Percentiles rank a stretch among this genome's conserved stretches.
Evolutionary conservation across 2,329 filamentous ascomycete genomes (phyloP).

Genomic region (Chaetoscypha palmicola): DNA sequence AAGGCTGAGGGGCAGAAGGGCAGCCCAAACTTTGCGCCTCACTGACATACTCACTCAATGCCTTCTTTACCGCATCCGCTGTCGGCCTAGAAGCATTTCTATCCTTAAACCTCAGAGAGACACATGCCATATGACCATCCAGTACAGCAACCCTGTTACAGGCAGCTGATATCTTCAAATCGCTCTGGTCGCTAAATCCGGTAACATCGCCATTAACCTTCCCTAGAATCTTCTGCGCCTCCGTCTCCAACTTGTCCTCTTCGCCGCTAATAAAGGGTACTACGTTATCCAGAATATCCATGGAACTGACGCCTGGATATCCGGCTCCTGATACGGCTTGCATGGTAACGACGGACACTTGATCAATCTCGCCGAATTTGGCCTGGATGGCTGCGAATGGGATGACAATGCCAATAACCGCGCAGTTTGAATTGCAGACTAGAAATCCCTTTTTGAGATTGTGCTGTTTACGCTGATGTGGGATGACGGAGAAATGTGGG

Average conservation of each 20-base stretch:
- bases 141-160: conserved; percentile 94
- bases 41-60: conserved; percentile 71
- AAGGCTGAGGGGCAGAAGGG: conserved; percentile 72
- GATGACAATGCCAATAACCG: conserved; percentile 91
- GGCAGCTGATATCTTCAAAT: conserved; percentile 72
- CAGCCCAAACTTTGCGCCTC: conserved; percentile 81
- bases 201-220: conserved; percentile 62
- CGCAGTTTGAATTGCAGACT: conserved; percentile 97
- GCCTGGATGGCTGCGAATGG: conserved; percentile 86
- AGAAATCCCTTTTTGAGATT: conserved; percentile 78
- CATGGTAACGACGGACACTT: conserved; percentile 77
- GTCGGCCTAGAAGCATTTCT: conserved; percentile 57
- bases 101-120: conserved; percentile 74
- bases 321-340: conserved; percentile 92
- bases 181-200: conserved; percentile 67
- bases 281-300: conserved; percentile 96
- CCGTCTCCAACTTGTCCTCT: conserved; percentile 92
- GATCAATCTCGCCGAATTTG: conserved; percentile 75
- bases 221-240: conserved; percentile 92
- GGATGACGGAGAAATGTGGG: conserved; percentile 76
- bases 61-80: conserved; percentile 69
- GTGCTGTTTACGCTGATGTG: conserved; percentile 73
- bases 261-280: conserved; percentile 90
- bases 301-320: conserved; percentile 81
- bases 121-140: conserved; percentile 92